Base-by-base conservation (phyloP, 805 yeast genomes). In the Kluyveromyces nonfermentans region DNA sequence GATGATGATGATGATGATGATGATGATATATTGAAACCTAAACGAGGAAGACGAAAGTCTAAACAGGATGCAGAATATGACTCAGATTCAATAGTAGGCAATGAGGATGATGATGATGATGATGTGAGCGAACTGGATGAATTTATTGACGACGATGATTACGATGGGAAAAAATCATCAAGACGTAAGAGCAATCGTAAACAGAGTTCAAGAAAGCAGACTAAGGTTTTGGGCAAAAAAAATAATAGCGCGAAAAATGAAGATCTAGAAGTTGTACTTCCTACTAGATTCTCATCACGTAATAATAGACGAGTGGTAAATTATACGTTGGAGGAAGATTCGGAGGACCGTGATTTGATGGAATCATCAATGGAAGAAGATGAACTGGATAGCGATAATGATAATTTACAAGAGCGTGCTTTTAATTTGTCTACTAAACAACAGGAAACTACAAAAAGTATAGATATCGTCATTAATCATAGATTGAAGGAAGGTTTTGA, bases 231-330 rank as follows among this genome's bases (percentile, higher is more conserved):
- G 47, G 6, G 54, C 46, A 45, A 48, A 50, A 49, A 35, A 46
- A 38, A 47, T 7, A 41, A 30, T 52, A 44, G 35, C 42, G 46
- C 35, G 17, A 39, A 38, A 30, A 46, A 47, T 35, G 47, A 49
- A 5, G 43, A 44, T 4, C 43, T 44, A 1, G 55, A 57, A n/a
- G 36, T 50, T 1, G 61, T 64, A 18, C 57, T 71, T 16, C 88
- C 83, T 50, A 67, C 85, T 14, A 72, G 97, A 47, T 86, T 87
- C 52, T 83, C 94, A 15, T 74, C 89, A 2, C 74, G 97, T 60
- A 75, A 71, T 51, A 62, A 55, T 43, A 77, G 69, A 49, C n/a
- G 34, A 17, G 69, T 72, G n/a, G 79, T 89, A 35, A 87, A 86
- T 59, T 89, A 89, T 58, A 78, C 75, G 33, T 77, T 84, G 21